phyloP scores from a whole-genome alignment of 805 yeast species.

The Blastobotrys terrestris region DNA sequence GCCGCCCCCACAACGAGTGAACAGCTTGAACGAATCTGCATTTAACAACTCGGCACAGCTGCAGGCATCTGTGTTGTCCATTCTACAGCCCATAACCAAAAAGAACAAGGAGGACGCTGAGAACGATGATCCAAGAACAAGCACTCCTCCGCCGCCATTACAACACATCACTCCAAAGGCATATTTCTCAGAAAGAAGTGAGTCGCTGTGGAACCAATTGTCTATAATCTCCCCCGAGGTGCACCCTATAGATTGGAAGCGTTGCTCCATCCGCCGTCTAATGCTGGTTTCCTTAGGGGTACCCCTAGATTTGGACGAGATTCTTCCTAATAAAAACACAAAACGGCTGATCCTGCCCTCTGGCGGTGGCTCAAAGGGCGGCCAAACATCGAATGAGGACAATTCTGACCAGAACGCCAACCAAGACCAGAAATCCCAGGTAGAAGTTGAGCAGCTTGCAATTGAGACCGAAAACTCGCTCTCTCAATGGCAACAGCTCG shows the following conservation, averaged over 20 bases:
- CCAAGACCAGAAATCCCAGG: background rate
- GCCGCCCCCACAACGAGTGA: constrained; percentile 3
- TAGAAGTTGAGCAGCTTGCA: constrained; percentile 12
- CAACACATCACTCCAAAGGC: constrained; percentile 7
- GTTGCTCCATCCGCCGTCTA: constrained; percentile 57
- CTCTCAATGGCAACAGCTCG: constrained; percentile 28
- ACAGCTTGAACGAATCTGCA: constrained; percentile 15
- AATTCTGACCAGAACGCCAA: too few species aligned
- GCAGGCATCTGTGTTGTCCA: constrained; percentile 13
- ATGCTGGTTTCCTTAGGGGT: constrained; percentile 61
- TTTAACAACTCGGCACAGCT: constrained; percentile 19
- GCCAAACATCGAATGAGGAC: background rate
- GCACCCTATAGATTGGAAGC: constrained; percentile 63
- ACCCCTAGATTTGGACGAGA: constrained; percentile 65
- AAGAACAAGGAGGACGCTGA: background rate
- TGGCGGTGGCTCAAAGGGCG: constrained; percentile 2
- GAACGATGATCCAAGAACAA: background rate
- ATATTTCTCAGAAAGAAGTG: constrained; percentile 20
- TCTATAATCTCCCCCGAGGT: constrained; percentile 40
- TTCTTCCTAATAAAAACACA: constrained; percentile 30
- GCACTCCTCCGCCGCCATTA: background rate
- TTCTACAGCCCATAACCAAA: background rate
- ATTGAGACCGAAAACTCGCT: constrained; percentile 19
- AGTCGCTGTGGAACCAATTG: constrained; percentile 40
- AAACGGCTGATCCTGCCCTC: constrained; percentile 23